A percentile compares a stretch with the other conserved stretches of the same genome.
These are phyloP conservation scores for Mytilinidion resinicola DNA, from an alignment of 495 filamentous ascomycete genomes.

Conservation along the genomic window DNA sequence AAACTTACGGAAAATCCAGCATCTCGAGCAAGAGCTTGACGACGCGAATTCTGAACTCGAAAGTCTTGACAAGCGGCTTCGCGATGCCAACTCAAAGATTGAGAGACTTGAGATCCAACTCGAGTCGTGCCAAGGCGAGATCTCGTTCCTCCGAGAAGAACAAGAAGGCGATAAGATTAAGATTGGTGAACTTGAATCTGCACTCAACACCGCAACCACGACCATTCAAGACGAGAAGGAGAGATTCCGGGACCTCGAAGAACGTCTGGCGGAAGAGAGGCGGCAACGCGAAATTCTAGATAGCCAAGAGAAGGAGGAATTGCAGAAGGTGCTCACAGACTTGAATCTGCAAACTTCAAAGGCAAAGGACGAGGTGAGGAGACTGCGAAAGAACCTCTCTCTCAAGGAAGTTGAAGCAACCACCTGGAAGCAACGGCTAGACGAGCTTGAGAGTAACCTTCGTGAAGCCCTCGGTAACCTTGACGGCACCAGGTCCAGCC, in stretches of 20 bases:
- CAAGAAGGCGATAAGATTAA: conserved; percentile 97
- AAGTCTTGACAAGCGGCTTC: conserved; percentile 54
- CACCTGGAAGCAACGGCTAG: conserved; percentile 80
- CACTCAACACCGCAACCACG: conserved; percentile 65
- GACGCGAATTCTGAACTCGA: conserved; percentile 43
- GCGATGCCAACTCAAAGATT: conserved; percentile 70
- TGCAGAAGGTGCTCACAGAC: conserved; percentile 72
- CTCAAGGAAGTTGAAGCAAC: conserved; percentile 79
- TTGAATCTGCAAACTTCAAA: conserved; percentile 72
- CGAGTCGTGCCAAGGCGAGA: conserved; percentile 87
- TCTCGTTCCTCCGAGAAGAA: conserved; percentile 91
- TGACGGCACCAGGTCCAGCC: conserved; percentile 75
- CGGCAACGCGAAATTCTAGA: conserved; percentile 82
- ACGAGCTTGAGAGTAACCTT: conserved; percentile 82
- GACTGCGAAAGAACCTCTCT: conserved; percentile 72
- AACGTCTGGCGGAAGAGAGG: conserved; percentile 67
- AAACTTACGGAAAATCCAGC: conserved; percentile 33
- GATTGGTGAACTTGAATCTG: conserved; percentile 84
- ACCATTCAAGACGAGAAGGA: conserved; percentile 75
- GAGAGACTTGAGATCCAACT: conserved; percentile 81
- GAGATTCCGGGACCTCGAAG: conserved; percentile 68
- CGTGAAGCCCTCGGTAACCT: conserved; percentile 78
- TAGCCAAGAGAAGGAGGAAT: conserved; percentile 81
- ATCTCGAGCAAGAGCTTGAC: conserved; percentile 35
- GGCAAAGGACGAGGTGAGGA: conserved; percentile 80